Percentiles rank a stretch among this genome's conserved stretches.
Evolutionary conservation across 1,284 basidiomycete species (phyloP).

Genomic region (Cerrena zonata): DNA sequence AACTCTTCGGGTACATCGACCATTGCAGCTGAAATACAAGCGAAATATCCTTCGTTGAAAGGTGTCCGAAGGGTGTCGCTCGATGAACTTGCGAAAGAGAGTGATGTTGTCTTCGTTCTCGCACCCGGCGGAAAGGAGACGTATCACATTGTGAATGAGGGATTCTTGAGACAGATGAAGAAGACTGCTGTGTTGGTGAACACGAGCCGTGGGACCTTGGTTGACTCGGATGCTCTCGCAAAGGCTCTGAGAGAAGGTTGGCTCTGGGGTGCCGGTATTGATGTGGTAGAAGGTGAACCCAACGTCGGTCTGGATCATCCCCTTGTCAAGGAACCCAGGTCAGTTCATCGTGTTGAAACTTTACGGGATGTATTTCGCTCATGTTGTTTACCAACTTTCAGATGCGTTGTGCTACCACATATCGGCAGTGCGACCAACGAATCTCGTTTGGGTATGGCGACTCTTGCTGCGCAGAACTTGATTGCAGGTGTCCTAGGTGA

Average conservation of each 20-base stretch:
- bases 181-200: conserved; percentile 76
- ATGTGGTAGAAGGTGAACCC: conserved; percentile 93
- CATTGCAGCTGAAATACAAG: conserved; percentile 43
- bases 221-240: conserved; percentile 84
- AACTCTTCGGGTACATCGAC: conserved; percentile 41
- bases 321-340: conserved; percentile 72
- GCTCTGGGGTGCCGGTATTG: conserved; percentile 89
- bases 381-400: too few relatives aligned
- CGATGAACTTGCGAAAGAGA: conserved; percentile 63
- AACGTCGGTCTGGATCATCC: conserved; percentile 70
- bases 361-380: too few relatives aligned
- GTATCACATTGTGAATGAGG: conserved; percentile 65
- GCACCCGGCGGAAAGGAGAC: conserved; percentile 75
- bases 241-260: conserved; percentile 69
- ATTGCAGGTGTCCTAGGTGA: conserved; percentile 46
- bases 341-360: too few relatives aligned
- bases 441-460: conserved; percentile 79
- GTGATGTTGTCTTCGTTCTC: conserved; percentile 80
- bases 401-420: conserved; percentile 81
- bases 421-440: conserved; percentile 86
- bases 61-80: conserved; percentile 58
- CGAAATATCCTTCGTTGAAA: conserved; percentile 41
- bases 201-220: conserved; percentile 72
- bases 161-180: conserved; percentile 82
- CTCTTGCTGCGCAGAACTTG: conserved; percentile 62